A percentile compares a stretch with the other conserved stretches of the same genome.
Conservation (phyloP, 2,329 filamentous ascomycete genomes). For the Ophiostoma quercus region DNA sequence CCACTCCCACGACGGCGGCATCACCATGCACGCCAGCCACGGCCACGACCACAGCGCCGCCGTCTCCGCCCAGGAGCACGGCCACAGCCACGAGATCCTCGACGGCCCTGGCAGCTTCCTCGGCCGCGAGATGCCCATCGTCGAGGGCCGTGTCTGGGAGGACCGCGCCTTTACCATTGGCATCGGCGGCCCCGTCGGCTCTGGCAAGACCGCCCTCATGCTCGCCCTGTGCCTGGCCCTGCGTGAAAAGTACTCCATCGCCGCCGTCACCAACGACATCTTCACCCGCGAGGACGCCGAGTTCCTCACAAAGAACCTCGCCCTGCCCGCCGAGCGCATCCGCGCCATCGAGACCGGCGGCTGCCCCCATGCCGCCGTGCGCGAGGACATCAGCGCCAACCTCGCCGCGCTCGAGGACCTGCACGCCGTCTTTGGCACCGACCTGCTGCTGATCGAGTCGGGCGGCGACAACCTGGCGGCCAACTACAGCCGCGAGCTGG, state of each 20-base stretch:
- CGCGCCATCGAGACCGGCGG: conserved; percentile 95
- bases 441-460: conserved; percentile 88
- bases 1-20: conserved; percentile 48
- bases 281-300: conserved; percentile 98
- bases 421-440: conserved; percentile 72
- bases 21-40: conserved; percentile 36
- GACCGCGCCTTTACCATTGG: conserved; percentile 91
- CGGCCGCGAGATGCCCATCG: conserved; percentile 86
- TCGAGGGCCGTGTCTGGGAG: conserved; percentile 79
- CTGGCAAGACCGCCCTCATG: conserved; percentile 96
- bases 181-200: conserved; percentile 96
- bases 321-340: conserved; percentile 77
- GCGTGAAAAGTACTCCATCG: conserved; percentile 75
- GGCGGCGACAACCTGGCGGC: conserved; percentile 95
- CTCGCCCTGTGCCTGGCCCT: conserved; percentile 82
- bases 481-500: conserved; percentile 91
- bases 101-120: conserved; percentile 88
- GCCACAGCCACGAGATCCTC: conserved; percentile 93
- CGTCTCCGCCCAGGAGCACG: conserved; percentile 65
- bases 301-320: conserved; percentile 82
- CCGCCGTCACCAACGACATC: conserved; percentile 97
- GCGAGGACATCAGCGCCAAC: conserved; percentile 93
- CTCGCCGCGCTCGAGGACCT: conserved; percentile 86
- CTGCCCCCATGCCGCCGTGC: conserved; percentile 92
- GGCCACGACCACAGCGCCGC: conserved; percentile 40